Conservation (phyloP, 2,329 filamentous ascomycete species). For the Aspergillus luchuensis region DNA sequence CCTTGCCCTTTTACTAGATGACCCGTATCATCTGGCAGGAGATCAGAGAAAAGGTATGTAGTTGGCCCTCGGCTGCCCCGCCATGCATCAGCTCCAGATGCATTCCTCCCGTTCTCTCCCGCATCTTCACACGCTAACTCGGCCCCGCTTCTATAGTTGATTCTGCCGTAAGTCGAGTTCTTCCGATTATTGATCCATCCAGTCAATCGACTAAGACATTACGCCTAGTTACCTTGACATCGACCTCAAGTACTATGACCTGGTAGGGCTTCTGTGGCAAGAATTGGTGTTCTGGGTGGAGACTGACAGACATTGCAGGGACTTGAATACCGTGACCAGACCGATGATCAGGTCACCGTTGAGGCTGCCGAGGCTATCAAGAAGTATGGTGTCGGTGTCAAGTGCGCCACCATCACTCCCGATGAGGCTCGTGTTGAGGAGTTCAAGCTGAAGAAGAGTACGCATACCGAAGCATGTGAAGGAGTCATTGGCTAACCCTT, state of each 20-base stretch:
- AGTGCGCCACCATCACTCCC: constrained; percentile 98
- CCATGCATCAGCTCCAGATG: constrained; percentile 9
- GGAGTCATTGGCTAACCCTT: constrained; percentile 16
- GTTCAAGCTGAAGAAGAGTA: constrained; percentile 98
- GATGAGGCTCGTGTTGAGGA: constrained; percentile 96
- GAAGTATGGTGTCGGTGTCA: constrained; percentile 98
- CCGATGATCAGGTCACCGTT: constrained; percentile 91
- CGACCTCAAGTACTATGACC: constrained; percentile 97
- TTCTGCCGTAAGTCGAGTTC: constrained; percentile 64
- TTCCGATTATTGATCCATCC: constrained; percentile 1
- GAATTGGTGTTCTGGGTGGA: not conserved
- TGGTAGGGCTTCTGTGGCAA: constrained; percentile 49
- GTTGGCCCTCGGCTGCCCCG: constrained; percentile 14
- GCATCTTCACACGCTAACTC: constrained; percentile 12
- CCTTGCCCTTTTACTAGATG: constrained; percentile 64
- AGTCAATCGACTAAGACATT: constrained; percentile 22
- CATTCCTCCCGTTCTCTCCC: constrained; percentile 18
- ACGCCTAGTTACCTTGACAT: constrained; percentile 75
- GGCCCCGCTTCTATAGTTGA: constrained; percentile 60
- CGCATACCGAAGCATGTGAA: constrained; percentile 35
- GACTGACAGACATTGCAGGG: constrained; percentile 52
- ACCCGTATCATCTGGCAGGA: constrained; percentile 98
- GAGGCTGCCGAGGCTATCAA: constrained; percentile 97
- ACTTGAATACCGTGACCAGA: constrained; percentile 91
- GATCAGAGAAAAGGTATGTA: constrained; percentile 85